Conservation (phyloP, 1,139 yeast genomes). For the Yamadazyma friedrichii region DNA sequence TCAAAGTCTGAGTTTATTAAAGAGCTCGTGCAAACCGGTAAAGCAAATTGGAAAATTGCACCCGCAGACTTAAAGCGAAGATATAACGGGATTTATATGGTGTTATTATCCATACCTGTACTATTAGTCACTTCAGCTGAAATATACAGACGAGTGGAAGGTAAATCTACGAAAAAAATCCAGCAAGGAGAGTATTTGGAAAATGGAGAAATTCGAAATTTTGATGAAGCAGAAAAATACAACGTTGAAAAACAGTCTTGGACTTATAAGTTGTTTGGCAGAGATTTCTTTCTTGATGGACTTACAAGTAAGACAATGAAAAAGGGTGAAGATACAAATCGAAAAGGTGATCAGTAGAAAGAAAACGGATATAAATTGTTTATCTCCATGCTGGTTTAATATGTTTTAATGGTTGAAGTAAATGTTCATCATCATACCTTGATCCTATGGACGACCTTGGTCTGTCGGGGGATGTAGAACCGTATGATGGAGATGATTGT, state of each 20-base stretch:
- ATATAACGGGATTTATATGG: constrained; percentile 40
- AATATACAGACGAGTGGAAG: constrained; percentile 38
- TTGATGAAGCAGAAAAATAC: constrained; percentile 43
- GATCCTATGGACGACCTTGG: constrained; percentile 37
- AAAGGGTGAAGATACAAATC: constrained; percentile 1
- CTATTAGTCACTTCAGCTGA: constrained; percentile 36
- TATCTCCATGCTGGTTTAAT: constrained; percentile 31
- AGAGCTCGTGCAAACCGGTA: constrained; percentile 39
- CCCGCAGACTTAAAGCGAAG: constrained; percentile 39
- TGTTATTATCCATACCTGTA: constrained; percentile 41
- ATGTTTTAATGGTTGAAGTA: constrained; percentile 26
- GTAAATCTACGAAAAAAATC: constrained; percentile 40
- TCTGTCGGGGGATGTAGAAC: constrained; percentile 35
- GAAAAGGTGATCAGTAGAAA: neutral
- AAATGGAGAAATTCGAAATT: constrained; percentile 32
- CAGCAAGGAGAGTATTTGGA: constrained; percentile 43
- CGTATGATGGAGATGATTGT: constrained; percentile 17
- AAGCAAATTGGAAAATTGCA: constrained; percentile 47
- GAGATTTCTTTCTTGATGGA: constrained; percentile 46
- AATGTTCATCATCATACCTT: constrained; percentile 33
- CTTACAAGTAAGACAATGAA: constrained; percentile 45
- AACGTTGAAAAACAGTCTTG: constrained; percentile 35
- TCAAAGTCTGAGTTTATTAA: constrained; percentile 29
- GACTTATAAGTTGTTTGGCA: constrained; percentile 42
- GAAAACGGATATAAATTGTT: neutral